Evolutionary conservation across 306 rosid genomes (phyloP).

Genomic region (Cicer arietinum): DNA sequence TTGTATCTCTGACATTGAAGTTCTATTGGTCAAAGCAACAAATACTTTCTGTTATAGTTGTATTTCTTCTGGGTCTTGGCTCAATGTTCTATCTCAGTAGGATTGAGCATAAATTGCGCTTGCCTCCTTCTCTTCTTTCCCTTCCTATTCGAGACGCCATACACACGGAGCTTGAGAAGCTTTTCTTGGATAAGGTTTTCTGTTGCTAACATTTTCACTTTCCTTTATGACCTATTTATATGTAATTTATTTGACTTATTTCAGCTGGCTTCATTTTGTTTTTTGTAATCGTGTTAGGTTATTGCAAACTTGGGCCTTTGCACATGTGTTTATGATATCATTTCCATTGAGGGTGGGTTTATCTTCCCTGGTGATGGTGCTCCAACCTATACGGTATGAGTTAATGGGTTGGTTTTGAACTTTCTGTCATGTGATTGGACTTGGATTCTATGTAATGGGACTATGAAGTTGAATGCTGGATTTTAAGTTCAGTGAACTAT

Average conservation of each 20-base stretch:
- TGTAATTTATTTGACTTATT: slow-evolving; percentile 21
- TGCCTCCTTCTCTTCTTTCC: slow-evolving; percentile 70
- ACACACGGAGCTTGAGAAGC: slow-evolving; percentile 71
- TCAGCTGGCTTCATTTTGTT: slow-evolving; percentile 36
- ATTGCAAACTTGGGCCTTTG: slow-evolving; percentile 84
- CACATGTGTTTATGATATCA: slow-evolving; percentile 73
- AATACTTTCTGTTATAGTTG: neutral
- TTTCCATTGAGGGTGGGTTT: slow-evolving; percentile 72
- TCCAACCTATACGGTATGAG: slow-evolving; percentile 72
- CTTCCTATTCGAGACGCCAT: slow-evolving; percentile 69
- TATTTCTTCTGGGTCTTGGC: neutral
- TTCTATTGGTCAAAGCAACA: slow-evolving; percentile 1
- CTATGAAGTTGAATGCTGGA: slow-evolving; percentile 18
- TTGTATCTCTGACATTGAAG: slow-evolving; percentile 12
- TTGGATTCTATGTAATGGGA: slow-evolving; percentile 14
- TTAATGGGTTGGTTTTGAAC: slow-evolving; percentile 36
- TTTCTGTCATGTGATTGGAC: neutral
- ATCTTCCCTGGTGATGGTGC: slow-evolving; percentile 77
- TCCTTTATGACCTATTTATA: neutral
- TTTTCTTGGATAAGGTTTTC: slow-evolving; percentile 78
- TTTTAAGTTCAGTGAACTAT: neutral
- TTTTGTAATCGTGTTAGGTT: slow-evolving; percentile 58
- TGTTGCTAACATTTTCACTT: slow-evolving; percentile 28
- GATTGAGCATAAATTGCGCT: slow-evolving; percentile 69
- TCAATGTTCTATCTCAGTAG: slow-evolving; percentile 86